Base-by-base conservation (phyloP, 2,329 filamentous ascomycete genomes). In the Xylaria sp. region DNA sequence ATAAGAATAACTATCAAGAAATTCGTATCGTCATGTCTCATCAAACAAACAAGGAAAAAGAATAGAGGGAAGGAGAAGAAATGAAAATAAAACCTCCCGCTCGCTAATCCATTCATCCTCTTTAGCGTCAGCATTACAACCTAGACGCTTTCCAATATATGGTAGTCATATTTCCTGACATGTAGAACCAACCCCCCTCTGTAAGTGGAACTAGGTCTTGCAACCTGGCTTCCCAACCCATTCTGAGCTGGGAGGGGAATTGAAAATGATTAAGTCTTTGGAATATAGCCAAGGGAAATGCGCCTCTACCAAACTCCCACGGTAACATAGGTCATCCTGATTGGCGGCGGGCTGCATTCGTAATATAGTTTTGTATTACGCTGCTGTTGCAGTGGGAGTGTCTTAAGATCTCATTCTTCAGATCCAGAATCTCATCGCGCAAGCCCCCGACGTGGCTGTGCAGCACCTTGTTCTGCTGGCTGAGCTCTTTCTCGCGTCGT, bases 331-430 rank as follows among this genome's bases (percentile, higher is more conserved):
- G 27, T 66, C 54, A 63, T 20, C 45, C 38, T n/a, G 64, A 38
- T 53, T 64, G 62, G 22, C 65, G 68, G 9, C 69, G 68, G 4
- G 73, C 72, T 17, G 72, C 71, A 31, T 69, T 70, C 63, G 63
- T 68, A 65, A 74, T 77, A 65, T 74, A 75, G 59, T 69, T 70
- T 54, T 77, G 74, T 68, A 77, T 73, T 50, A 75, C 60, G 2
- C 69, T 65, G 71, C 75, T 77, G 65, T 76, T 59, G 65, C 76
- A 77, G 4, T 54, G 62, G 51, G 71, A 71, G 50, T 73, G 70
- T 17, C 66, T 42, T 2, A 76, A 63, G 31, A 76, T 76, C 58
- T 76, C 74, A 33, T 68, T 71, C 66, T 73, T 75, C 27, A 75
- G 62, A 11, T 67, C 66, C 0, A 76, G 65, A 2, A 74, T 65